phyloP scores from a whole-genome alignment of 1,139 yeast species.

The Sugiyamaella pinicola region DNA sequence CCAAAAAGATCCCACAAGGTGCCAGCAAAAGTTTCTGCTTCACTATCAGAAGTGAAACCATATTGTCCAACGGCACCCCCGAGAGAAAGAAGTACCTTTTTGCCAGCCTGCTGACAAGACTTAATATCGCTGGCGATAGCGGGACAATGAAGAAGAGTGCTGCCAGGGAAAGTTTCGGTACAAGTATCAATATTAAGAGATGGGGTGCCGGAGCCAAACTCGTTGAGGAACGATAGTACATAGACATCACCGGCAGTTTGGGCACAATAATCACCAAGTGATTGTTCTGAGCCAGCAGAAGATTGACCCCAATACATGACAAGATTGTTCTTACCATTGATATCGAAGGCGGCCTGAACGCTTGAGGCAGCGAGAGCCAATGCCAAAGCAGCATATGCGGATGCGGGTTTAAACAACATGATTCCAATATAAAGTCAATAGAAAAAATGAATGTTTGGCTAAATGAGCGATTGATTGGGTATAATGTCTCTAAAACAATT shows the following conservation, averaged over 20 bases:
- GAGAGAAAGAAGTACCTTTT: constrained; percentile 73
- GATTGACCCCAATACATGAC: constrained; percentile 94
- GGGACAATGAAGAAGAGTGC: constrained; percentile 42
- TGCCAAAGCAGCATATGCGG: constrained; percentile 3
- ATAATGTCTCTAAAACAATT: no score
- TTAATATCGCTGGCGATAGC: constrained; percentile 61
- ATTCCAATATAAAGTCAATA: not conserved
- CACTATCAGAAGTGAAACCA: constrained; percentile 64
- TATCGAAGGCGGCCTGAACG: constrained; percentile 23
- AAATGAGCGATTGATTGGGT: no score
- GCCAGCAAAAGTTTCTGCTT: constrained; percentile 70
- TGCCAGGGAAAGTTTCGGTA: constrained; percentile 38
- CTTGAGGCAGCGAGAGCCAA: constrained; percentile 10
- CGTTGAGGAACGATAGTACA: constrained; percentile 66
- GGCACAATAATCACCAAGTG: constrained; percentile 70
- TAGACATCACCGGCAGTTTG: constrained; percentile 70
- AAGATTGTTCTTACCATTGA: constrained; percentile 47
- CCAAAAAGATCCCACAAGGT: constrained; percentile 87
- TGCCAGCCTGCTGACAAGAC: constrained; percentile 81
- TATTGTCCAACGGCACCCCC: constrained; percentile 88
- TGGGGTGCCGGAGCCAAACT: constrained; percentile 54
- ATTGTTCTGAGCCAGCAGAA: constrained; percentile 70
- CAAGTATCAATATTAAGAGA: constrained; percentile 63
- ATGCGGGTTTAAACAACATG: constrained; percentile 4
- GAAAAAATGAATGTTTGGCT: not conserved